Percentiles rank a stretch among this genome's conserved stretches.
Conservation (phyloP, 345 rosid species). For the Gossypium anomalum region DNA sequence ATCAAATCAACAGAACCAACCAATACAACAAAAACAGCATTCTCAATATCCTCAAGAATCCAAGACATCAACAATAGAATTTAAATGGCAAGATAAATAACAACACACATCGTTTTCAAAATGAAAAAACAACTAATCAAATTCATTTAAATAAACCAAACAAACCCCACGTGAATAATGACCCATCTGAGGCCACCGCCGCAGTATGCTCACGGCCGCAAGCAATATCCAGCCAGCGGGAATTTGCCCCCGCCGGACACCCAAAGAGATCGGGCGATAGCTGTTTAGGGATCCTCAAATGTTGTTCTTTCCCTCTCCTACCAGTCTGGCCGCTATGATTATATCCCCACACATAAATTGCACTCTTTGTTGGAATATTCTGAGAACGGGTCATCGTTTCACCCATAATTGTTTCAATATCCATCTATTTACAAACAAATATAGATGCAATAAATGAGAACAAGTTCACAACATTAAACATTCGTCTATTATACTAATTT, state of each 20-base stretch:
- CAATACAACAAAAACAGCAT: neutral
- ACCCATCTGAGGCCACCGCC: slow-evolving; percentile 93
- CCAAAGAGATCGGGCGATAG: slow-evolving; percentile 91
- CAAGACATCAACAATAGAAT: neutral
- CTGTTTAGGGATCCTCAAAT: slow-evolving; percentile 84
- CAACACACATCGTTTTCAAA: neutral
- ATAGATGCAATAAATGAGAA: neutral
- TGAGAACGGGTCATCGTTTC: slow-evolving; percentile 37
- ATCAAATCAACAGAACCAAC: neutral
- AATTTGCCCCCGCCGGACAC: slow-evolving; percentile 69
- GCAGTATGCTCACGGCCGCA: slow-evolving; percentile 97
- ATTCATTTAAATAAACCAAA: slow-evolving; percentile 10
- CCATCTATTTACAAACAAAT: slow-evolving; percentile 40
- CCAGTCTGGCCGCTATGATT: slow-evolving; percentile 94
- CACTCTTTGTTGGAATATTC: slow-evolving; percentile 70
- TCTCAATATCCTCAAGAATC: neutral
- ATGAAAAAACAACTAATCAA: neutral
- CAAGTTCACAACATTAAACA: neutral
- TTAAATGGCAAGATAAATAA: slow-evolving; percentile 1
- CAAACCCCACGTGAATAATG: slow-evolving; percentile 91
- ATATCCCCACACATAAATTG: slow-evolving; percentile 95
- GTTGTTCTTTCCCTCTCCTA: slow-evolving; percentile 62
- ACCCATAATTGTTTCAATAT: slow-evolving; percentile 63
- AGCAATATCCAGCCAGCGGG: slow-evolving; percentile 86
- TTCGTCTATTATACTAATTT: neutral